Conservation (phyloP, 2,329 filamentous ascomycete species). For the Penicillium sp. region DNA sequence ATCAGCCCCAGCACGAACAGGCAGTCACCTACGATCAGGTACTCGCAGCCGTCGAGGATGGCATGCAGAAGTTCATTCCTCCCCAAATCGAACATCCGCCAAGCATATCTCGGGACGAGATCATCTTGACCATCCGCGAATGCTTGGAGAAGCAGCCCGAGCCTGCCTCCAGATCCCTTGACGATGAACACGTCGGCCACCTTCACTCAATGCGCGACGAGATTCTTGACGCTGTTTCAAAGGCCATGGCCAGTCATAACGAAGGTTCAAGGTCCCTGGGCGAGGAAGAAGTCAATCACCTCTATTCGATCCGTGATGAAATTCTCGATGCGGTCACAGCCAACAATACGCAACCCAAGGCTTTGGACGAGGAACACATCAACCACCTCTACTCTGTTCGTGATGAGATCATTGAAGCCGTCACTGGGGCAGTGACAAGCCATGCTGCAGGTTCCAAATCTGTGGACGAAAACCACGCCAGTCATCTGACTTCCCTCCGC, state of each 20-base stretch:
- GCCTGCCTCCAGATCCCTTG: slow-evolving; percentile 19
- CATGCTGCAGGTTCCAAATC: slow-evolving; percentile 22
- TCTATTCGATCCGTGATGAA: slow-evolving; percentile 31
- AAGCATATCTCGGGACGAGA: slow-evolving; percentile 74
- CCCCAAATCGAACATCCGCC: slow-evolving; percentile 70
- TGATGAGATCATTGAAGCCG: slow-evolving; percentile 34
- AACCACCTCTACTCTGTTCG: slow-evolving; percentile 26
- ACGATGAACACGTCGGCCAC: slow-evolving; percentile 27
- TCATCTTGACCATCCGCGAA: slow-evolving; percentile 79
- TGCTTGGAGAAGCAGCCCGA: slow-evolving; percentile 78
- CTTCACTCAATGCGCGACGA: slow-evolving; percentile 34
- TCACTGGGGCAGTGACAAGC: slow-evolving; percentile 27
- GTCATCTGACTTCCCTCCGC: slow-evolving; percentile 25
- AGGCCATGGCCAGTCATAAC: slow-evolving; percentile 28
- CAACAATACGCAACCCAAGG: slow-evolving; percentile 19
- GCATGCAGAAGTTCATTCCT: slow-evolving; percentile 75
- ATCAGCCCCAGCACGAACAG: slow-evolving; percentile 54
- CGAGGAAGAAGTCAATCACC: slow-evolving; percentile 24
- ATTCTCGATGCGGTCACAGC: slow-evolving; percentile 33
- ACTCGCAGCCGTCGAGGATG: slow-evolving; percentile 79
- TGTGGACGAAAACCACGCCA: slow-evolving; percentile 22
- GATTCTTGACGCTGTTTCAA: slow-evolving; percentile 32
- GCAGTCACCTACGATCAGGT: slow-evolving; percentile 80
- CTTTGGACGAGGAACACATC: slow-evolving; percentile 25
- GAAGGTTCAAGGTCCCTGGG: slow-evolving; percentile 19